These are phyloP conservation scores for Pseudogymnoascus sp. DNA, from an alignment of 2,329 filamentous ascomycete genomes.

Conservation along the genomic window DNA sequence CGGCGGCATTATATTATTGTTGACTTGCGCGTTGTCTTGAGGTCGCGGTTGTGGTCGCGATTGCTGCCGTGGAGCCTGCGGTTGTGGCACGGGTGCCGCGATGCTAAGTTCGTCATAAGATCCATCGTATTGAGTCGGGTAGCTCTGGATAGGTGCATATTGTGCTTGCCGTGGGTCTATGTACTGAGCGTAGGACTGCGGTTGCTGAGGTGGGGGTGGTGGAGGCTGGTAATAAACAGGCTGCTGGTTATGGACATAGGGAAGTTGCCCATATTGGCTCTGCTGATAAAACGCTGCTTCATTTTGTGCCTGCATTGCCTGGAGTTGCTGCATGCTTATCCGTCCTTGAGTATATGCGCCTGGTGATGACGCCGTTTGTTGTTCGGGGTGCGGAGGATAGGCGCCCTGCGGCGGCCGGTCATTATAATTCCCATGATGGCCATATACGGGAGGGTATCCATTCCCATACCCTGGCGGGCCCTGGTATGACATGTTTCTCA, in stretches of 20 bases:
- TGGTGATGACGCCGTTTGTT: conserved; percentile 8
- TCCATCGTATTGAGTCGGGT: conserved; percentile 8
- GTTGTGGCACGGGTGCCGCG: background rate
- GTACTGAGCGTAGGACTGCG: conserved; percentile 28
- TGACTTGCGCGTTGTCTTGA: background rate
- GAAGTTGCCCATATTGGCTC: conserved; percentile 22
- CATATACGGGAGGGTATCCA: conserved; percentile 14
- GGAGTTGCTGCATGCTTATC: conserved; percentile 16
- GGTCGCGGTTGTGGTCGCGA: conserved; percentile 12
- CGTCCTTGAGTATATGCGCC: conserved; percentile 12
- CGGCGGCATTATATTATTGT: background rate
- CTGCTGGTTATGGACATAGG: conserved; percentile 17
- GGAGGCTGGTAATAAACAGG: conserved; percentile 24
- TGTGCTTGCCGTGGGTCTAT: conserved; percentile 23
- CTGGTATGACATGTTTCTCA: conserved; percentile 22
- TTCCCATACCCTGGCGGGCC: conserved; percentile 20
- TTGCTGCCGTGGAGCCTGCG: conserved; percentile 13
- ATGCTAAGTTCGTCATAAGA: conserved; percentile 3
- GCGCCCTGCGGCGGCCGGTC: conserved; percentile 1
- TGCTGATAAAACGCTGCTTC: conserved; percentile 13
- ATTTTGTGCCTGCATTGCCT: conserved; percentile 13
- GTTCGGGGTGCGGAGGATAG: conserved; percentile 11
- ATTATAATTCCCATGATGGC: conserved; percentile 2
- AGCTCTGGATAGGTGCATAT: conserved; percentile 3
- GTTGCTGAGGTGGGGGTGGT: conserved; percentile 28